Evolutionary conservation across 768 basidiomycete species (phyloP).

Genomic region (Leccinellum luteum): DNA sequence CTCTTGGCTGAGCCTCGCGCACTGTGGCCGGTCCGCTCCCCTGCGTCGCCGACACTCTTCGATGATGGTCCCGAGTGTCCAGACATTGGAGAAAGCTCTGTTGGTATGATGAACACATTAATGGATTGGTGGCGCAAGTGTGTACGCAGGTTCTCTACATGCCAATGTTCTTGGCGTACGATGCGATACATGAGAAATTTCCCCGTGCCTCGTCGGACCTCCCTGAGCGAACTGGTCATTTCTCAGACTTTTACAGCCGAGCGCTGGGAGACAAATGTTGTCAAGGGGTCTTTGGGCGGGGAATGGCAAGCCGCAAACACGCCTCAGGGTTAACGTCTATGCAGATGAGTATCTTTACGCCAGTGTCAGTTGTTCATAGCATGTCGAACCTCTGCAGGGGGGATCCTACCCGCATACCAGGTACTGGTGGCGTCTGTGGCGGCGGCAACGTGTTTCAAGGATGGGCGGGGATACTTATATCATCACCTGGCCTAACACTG

Average conservation of each 20-base stretch:
- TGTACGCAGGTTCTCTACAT: not conserved
- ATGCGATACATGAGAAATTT: not conserved
- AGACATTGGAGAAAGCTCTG: not conserved
- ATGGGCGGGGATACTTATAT: conserved; percentile 48
- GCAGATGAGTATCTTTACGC: not conserved
- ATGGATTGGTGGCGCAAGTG: not conserved
- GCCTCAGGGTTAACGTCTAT: not conserved
- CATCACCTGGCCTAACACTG: conserved; percentile 61
- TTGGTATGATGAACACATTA: not conserved
- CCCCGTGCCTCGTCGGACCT: not conserved
- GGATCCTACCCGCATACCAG: conserved; percentile 28
- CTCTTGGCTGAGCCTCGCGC: not conserved
- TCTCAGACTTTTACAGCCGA: conserved; percentile 55
- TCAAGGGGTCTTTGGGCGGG: conserved; percentile 62
- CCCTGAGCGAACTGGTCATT: too few species aligned
- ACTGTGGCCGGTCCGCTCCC: not conserved
- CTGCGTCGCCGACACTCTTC: not conserved
- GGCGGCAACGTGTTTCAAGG: conserved; percentile 50
- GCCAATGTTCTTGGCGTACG: not conserved
- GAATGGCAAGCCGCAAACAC: not conserved
- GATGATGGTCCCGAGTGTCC: not conserved
- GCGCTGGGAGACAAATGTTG: too few species aligned
- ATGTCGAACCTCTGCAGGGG: not conserved
- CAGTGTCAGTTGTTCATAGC: not conserved
- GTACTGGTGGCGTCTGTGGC: conserved; percentile 59